Base-by-base conservation (phyloP, 2,329 filamentous ascomycete species). In the Aspergillus amoenus region DNA sequence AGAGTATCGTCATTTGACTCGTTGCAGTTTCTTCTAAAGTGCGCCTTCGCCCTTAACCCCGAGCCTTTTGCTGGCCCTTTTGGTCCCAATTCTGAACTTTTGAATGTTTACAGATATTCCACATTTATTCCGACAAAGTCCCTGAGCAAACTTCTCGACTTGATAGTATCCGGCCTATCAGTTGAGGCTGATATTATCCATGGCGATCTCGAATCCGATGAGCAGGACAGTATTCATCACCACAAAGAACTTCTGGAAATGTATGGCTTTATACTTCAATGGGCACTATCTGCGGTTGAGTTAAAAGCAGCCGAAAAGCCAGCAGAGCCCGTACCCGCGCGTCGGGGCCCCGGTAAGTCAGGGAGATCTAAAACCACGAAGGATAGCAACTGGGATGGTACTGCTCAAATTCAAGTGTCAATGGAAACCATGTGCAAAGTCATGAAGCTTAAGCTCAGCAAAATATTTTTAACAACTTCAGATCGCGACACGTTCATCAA, bases 381-480 rank as follows among this genome's bases (percentile, higher is more conserved):
- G 70, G 90, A 95, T 61, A 87, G 85, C 50, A 83, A 77, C 54
- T 97, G 93, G 93, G 94, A 99, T 75, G 93, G 93, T 58, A 88
- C 91, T 3, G 79, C 85, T 2, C 94, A 99, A 73, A 81, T 99
- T 24, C 91, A 97, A 73, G 86, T 85, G 11, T 92, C 93, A 1
- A 84, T 99, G 60, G 93, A 97, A 68, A 87, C 88, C 30, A 97
- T 99, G 91, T 93, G 91, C 79, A 97, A 96, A 73, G 92, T 96
- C 48, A 82, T 99, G 75, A 95, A 92, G 75, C 79, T 97, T 70
- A 97, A 96, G 78, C 81, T 99, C 49, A 86, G 89, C 65, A 92
- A 91, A 70, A 93, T 99, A 60, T 99, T 99, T 70, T 77, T 97
- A 60, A 99, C 94, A 0, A 99, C 94, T 0, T 96, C 93, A 47